Base-by-base conservation (phyloP, 805 yeast species). In the Nakazawaea holstii region DNA sequence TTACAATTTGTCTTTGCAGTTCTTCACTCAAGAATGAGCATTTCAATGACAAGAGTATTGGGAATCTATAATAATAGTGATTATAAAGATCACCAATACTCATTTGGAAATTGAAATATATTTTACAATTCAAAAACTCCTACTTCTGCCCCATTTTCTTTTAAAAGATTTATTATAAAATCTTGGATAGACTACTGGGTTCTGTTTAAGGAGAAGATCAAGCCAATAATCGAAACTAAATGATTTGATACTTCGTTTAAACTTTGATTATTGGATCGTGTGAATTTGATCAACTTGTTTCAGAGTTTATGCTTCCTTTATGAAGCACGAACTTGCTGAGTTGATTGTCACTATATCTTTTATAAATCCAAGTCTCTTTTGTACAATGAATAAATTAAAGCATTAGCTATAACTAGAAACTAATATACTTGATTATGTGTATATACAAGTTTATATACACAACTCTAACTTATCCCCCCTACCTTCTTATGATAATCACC, bases 61-160 rank as follows among this genome's bases (percentile, higher is more conserved):
- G n/a, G n/a, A 15, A n/a, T 27, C 30, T 20, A 28, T 6, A 29
- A 27, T 28, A 30, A 29, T 26, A 20, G 9, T 17, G 14, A 10
- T 32, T 14, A 14, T 45, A 3, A 4, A 13, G 20, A 11, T n/a
- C 11, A 11, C 24, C 35, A 33, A 14, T 38, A n/a, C 3, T 13
- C n/a, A 24, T 26, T 10, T 15, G 10, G 10, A 26, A 42, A 50
- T 6, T 54, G 17, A 20, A 45, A 45, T 15, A 48, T 45, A 41
- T 48, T n/a, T 55, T 28, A 50, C 52, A 35, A 43, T 45, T 20
- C 39, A 54, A 35, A 20, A 60, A 62, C 83, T 78, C 84, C 83
- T 73, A 66, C 68, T 78, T 79, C 84, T 79, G 84, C 82, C 82
- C 70, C 82, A 69, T 58, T 55, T 70, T 74, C 71, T 68, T 61